Evolutionary conservation across 352 stramenopile species (phyloP), one percentile per base, ranked within the genome.

Genomic region (Pythium biforme): DNA sequence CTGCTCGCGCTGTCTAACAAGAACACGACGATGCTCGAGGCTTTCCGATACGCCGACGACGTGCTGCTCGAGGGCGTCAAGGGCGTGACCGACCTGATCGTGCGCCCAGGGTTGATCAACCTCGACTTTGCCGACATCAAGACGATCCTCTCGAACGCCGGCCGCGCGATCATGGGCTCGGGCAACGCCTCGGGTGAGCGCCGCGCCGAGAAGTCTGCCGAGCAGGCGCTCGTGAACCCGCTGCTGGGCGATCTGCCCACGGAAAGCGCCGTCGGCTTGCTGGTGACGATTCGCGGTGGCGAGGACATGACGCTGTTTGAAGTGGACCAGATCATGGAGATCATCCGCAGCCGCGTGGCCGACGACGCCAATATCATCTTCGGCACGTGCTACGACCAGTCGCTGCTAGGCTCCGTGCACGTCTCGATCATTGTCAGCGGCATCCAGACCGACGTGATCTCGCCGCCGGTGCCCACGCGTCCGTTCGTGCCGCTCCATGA

Each of bases 101-200:
- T 98, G 57, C 95, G 95, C 57, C 94, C 95, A 9, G 96, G 95
- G 41, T 71, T 99, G n/a, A 97, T 99, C 55, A 99, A 99, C 69
- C 77, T 99, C 17, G 96, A 98, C 71, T 99, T 99, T 79, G 96
- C 95, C 23, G 96, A 99, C 73, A 97, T 99, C 57, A 92, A 96
- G 64, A 95, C 92, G 12, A 97, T 99, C 54, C 89, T 99, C 67
- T 92, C 88, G 33, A 92, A 95, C 70, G 95, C 95, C 7, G 95
- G 96, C 0, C 95, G 92, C 15, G 96, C 95, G 20, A 89, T 99
- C 46, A 99, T 99, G 95, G 96, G 96, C 54, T 98, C 97, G 7
- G 95, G 96, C 14, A 73, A 74, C 33, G 79, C 83, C 9, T 81
- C 62, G 3, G 83, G 73, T 15, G 80, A 93, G n/a, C 81, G 81